Base-by-base conservation (phyloP, 345 rosid genomes). In the Balakata baccata region DNA sequence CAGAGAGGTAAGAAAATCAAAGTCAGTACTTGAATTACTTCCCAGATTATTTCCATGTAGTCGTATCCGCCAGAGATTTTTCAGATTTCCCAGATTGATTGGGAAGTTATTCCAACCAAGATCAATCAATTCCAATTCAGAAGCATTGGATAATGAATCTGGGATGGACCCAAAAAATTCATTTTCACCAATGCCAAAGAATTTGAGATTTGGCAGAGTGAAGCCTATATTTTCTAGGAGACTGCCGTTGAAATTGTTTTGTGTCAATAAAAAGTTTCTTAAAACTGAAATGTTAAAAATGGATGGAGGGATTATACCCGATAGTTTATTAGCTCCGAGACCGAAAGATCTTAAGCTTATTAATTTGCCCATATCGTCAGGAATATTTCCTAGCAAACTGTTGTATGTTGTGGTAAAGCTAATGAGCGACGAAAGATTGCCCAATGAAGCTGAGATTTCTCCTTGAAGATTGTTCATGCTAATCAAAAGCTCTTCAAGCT, bases 91-190 rank as follows among this genome's bases (percentile, higher is more conserved):
- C 14, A 67, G 14, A 12, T 11, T 67, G 2, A 49, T 25, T 23
- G 70, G 70, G 5, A 49, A 67, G 12, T 67, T 12, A 25, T 67
- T 67, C 41, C 53, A 46, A 22, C 69, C 53, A 11, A 66, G 17
- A 47, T 22, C n/a, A 7, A 66, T 46, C 4, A 5, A 1, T 49
- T 67, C 70, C 57, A 67, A 10, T 14, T 18, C 7, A 67, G 70
- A 47, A n/a, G 57, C 39, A 67, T 49, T 67, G 70, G 23, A 47
- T 3, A 67, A 67, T 23, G 70, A 67, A 67, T 25, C 17, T 13
- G 57, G 57, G 11, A 84, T 75, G 6, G 34, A 7, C 7, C 86
- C 87, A 0, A 52, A 75, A 29, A 86, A 63, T 18, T 46, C 47
- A 23, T 86, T 80, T 0, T 0, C 25, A 41, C 75, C 79, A 3